phyloP scores from a whole-genome alignment of 2,329 filamentous ascomycete species.

The Fusarium sp. region DNA sequence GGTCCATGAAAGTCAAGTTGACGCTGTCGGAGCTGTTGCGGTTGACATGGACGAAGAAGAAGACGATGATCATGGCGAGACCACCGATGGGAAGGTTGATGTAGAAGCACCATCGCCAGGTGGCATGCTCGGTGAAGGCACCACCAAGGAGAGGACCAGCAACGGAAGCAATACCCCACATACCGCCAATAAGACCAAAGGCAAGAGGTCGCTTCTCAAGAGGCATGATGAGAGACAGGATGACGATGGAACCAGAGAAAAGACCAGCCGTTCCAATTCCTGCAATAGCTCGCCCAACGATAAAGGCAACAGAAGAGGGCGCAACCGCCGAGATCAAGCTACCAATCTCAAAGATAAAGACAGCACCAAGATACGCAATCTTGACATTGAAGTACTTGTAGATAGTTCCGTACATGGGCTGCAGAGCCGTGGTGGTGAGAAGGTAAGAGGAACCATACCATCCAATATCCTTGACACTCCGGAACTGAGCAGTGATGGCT shows the following conservation, averaged over 20 bases:
- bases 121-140: conserved; percentile 60
- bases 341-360: conserved; percentile 59
- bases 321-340: conserved; percentile 58
- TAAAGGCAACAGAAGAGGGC: conserved; percentile 60
- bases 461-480: conserved; percentile 60
- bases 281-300: conserved; percentile 63
- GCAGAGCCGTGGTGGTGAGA: conserved; percentile 61
- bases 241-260: conserved; percentile 62
- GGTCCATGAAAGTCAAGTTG: conserved; percentile 48
- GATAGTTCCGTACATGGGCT: conserved; percentile 61
- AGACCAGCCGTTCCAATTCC: conserved; percentile 64
- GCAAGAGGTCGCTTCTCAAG: conserved; percentile 64
- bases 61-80: conserved; percentile 60
- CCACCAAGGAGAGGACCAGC: conserved; percentile 63
- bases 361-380: conserved; percentile 55
- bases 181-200: conserved; percentile 65
- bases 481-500: conserved; percentile 60
- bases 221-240: conserved; percentile 61
- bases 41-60: conserved; percentile 59
- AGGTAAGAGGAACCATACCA: conserved; percentile 65
- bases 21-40: conserved; percentile 50
- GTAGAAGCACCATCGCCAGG: conserved; percentile 66
- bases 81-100: conserved; percentile 60
- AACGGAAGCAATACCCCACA: conserved; percentile 66
- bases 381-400: conserved; percentile 64